Base-by-base conservation (phyloP, 176 grass and related monocot genomes). In the Oryza glaberrima region DNA sequence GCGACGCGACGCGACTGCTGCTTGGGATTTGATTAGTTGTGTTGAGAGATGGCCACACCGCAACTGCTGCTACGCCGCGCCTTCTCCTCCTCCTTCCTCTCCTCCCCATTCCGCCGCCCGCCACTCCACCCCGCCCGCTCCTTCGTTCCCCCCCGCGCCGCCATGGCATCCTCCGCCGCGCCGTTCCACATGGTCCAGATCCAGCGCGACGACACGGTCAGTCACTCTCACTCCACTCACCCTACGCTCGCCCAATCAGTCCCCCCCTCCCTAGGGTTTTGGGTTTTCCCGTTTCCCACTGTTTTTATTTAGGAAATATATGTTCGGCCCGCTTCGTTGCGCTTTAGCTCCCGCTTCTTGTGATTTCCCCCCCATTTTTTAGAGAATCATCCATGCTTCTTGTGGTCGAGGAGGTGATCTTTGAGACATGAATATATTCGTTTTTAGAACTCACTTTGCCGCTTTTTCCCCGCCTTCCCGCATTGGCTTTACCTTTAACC, bases 151-250 rank as follows among this genome's bases (percentile, higher is more conserved):
- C 41, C 58, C 76, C 72, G 84, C 64, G 78, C 89, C 35, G 69
- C 88, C 84, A 91, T 91, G 86, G 86, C 87, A 63, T 51, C 94
- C 11, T 77, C 86, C 30, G 65, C 85, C 9, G 19, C 85, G 40
- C 40, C 83, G 34, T 92, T 95, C 72, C 91, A 92, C 45, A 95
- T 90, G 86, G 73, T 97, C 84, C 92, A 92, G 77, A 94, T 97
- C 86, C 90, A 97, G 78, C 90, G 94, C 66, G 94, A 92, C 60
- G 91, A 88, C 71, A 88, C 89, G 16, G 95, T 94, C n/a, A 70
- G 88, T 40, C 46, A 9, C 26, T 75, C 64, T 32, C 44, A 38
- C 41, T 8, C 30, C 41, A 43, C 8, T 43, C 41, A 9, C 41
- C 9, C 41, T 8, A 8, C 40, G 1, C 9, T 44, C 43, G 9